Evolutionary conservation across 768 basidiomycete species (phyloP), one percentile per base, ranked within the genome.

Genomic region (Leucocoprinus birnbaumii): DNA sequence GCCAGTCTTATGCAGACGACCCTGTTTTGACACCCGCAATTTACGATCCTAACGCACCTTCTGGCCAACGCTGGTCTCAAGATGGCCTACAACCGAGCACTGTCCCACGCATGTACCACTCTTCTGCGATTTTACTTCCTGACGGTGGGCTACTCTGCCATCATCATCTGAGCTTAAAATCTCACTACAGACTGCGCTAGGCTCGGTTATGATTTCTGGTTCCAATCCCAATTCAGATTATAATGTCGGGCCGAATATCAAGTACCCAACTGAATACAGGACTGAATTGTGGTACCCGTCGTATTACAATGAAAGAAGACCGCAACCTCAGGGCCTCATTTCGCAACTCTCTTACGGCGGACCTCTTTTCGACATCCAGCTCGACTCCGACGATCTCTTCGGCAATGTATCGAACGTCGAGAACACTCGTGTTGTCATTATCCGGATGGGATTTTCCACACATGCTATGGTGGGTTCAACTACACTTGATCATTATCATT

Each of bases 81-180:
- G 80, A 80, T n/a, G 87, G 84, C 1, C 68, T 92, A 41, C 69
- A 71, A 2, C 61, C 80, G 1, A 85, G 83, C 60, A 82, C 76
- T 1, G 74, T 92, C 21, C 83, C 87, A 25, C 76, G 91, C 48
- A 79, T 94, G 80, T 94, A 93, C 67, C 91, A 93, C 70, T 90
- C 88, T 6, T 72, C 79, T 1, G 89, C 89, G 13, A 78, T 75
- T 10, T 72, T 91, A 22, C 76, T 89, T 22, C 83, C 84, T 40
- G 86, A 89, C 66, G 86, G 85, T 60, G 53, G 7, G 64, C 58
- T 7, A 26, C 31, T 14, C 9, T 22, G 26, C 9, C 10, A n/a
- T n/a, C n/a, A n/a, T 37, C 26, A 13, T 45, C 8, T 21, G 31
- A 10, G 18, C 2, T 19, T 41, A 6, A 37, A 13, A 11, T 27